Evolutionary conservation across 495 filamentous ascomycete genomes (phyloP), one percentile per base, ranked within the genome.

Genomic region (Cladorrhinum samala): DNA sequence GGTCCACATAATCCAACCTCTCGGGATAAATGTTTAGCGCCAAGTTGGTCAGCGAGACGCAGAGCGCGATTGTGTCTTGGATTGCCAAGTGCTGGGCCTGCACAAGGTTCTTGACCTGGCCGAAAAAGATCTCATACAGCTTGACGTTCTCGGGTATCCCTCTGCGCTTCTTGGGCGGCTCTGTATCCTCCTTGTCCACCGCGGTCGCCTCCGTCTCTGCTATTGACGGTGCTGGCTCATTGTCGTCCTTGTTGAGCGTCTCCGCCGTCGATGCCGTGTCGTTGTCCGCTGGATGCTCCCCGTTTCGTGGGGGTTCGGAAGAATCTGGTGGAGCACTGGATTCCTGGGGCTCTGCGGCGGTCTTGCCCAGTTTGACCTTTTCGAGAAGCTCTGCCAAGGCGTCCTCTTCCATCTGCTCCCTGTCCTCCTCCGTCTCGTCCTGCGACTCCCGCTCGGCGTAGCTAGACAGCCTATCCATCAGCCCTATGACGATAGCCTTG

Each of bases 51-150:
- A 98, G 78, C 5, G 93, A 98, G 20, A 94, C 91, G 33, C 96
- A 76, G 24, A 97, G 74, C 11, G 91, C 93, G 58, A 92, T 93
- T 18, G 87, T 95, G 68, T 98, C 93, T 67, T 95, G 89, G 49
- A 98, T 95, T 3, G 90, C 85, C 51, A 98, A 76, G 57, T 88
- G 84, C 61, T 96, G 91, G 16, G 86, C 85, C 68, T 88, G 89
- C 56, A 97, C 91, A 41, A 98, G 77, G 61, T 89, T 90, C 56
- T 91, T 85, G 48, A 97, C 94, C 64, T 98, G 93, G 43, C 94
- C 88, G 64, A 96, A 95, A 72, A 98, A 98, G 41, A 97, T 91
- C 70, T 96, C 91, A 70, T 96, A 98, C 9, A 98, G 80, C 68
- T 86, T 92, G 47, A 95, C 81, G 67, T 91, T 84, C 42, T 86